phyloP scores from a whole-genome alignment of 2,329 filamentous ascomycete genomes.

The Onygenales sp. region DNA sequence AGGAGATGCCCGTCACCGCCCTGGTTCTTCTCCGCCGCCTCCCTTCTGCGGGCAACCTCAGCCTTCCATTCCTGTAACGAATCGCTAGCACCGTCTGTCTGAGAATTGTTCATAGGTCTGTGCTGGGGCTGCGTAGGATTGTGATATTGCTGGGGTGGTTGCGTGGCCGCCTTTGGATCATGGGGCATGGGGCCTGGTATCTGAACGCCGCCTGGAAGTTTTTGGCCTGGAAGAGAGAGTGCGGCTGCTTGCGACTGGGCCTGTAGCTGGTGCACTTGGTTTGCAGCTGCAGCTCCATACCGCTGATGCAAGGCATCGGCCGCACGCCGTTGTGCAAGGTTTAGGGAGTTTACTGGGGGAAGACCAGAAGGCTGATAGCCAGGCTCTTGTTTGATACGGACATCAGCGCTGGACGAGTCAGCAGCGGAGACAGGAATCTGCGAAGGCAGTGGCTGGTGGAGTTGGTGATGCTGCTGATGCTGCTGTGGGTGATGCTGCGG shows the following conservation, averaged over 20 bases:
- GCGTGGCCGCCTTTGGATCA: not conserved
- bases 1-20: conserved; percentile 31
- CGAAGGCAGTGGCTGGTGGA: conserved; percentile 19
- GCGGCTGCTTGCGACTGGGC: conserved; percentile 27
- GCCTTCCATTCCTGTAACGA: conserved; percentile 46
- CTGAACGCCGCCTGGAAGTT: conserved; percentile 6
- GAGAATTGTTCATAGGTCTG: conserved; percentile 41
- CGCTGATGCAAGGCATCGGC: conserved; percentile 41
- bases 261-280: conserved; percentile 36
- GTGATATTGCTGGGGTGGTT: conserved; percentile 9
- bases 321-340: conserved; percentile 44
- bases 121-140: conserved; percentile 27
- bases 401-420: conserved; percentile 13
- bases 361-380: conserved; percentile 29
- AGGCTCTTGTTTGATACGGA: conserved; percentile 46
- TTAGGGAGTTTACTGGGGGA: conserved; percentile 14
- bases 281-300: conserved; percentile 33
- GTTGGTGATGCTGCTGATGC: conserved; percentile 16
- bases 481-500: conserved; percentile 22
- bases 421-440: conserved; percentile 13
- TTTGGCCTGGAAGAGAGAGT: conserved; percentile 24
- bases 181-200: conserved; percentile 7
- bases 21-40: conserved; percentile 24
- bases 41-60: conserved; percentile 35
- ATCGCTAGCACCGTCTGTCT: conserved; percentile 67